phyloP scores from a whole-genome alignment of 352 stramenopile species.

The Phytophthora meadii region DNA sequence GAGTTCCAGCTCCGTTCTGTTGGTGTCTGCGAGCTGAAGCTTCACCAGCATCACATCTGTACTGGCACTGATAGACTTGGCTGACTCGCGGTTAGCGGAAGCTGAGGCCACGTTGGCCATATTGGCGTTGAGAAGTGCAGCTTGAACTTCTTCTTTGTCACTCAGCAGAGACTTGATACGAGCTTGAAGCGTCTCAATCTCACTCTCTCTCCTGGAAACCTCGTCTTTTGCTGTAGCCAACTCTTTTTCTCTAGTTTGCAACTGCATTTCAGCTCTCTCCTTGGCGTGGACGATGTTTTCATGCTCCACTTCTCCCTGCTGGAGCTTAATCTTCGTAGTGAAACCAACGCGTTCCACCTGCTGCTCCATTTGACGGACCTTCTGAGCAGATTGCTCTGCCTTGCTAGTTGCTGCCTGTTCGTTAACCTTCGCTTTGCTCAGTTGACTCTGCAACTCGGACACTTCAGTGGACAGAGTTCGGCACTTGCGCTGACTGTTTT shows the following conservation, averaged over 20 bases:
- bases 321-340: slow-evolving; percentile 45
- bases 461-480: slow-evolving; percentile 32
- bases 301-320: slow-evolving; percentile 38
- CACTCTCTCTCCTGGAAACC: slow-evolving; percentile 18
- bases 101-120: slow-evolving; percentile 27
- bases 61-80: slow-evolving; percentile 17
- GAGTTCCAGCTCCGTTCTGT: slow-evolving; percentile 55
- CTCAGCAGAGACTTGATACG: slow-evolving; percentile 43
- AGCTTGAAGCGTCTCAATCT: slow-evolving; percentile 39
- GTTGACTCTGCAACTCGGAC: slow-evolving; percentile 39
- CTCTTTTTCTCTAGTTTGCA: slow-evolving; percentile 45
- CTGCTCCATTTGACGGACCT: slow-evolving; percentile 32
- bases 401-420: slow-evolving; percentile 49
- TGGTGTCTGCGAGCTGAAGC: slow-evolving; percentile 64
- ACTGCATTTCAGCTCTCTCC: slow-evolving; percentile 38
- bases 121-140: slow-evolving; percentile 39
- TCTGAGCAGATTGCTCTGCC: slow-evolving; percentile 36
- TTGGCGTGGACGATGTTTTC: slow-evolving; percentile 31
- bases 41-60: slow-evolving; percentile 68
- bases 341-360: slow-evolving; percentile 52
- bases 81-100: slow-evolving; percentile 18
- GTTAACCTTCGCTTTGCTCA: slow-evolving; percentile 49
- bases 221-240: slow-evolving; percentile 35
- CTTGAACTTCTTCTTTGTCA: slow-evolving; percentile 50
- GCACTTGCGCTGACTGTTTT: slow-evolving; percentile 33